Percentiles rank a stretch among this genome's conserved stretches.
Conservation (phyloP, 306 rosid genomes). For the Quillaja saponaria region DNA sequence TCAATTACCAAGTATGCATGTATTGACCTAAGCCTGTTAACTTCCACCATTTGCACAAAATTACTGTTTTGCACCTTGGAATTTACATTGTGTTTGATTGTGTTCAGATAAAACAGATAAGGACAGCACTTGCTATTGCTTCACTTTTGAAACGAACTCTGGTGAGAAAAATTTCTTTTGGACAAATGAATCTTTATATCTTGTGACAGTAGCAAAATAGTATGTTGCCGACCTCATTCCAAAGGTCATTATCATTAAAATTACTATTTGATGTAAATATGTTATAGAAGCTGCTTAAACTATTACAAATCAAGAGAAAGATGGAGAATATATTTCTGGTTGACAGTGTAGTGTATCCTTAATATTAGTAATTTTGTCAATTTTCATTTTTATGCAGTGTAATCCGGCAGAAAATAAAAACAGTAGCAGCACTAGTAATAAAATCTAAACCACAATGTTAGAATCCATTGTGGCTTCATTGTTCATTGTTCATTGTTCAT, state of each 20-base stretch:
- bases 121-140: constrained; percentile 90
- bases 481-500: too few relatives aligned
- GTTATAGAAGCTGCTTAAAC: background rate
- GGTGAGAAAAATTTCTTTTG: constrained; percentile 56
- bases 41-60: constrained; percentile 36
- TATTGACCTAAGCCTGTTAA: constrained; percentile 37
- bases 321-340: constrained; percentile 13
- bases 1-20: constrained; percentile 88
- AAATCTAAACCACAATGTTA: too few relatives aligned
- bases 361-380: constrained; percentile 16
- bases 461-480: too few relatives aligned
- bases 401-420: too few relatives aligned
- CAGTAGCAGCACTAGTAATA: too few relatives aligned
- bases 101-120: constrained; percentile 84
- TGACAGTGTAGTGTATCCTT: background rate
- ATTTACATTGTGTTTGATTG: constrained; percentile 27
- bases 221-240: background rate
- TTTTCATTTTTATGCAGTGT: constrained; percentile 5
- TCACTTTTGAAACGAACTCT: constrained; percentile 81
- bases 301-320: constrained; percentile 12
- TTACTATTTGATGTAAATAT: background rate
- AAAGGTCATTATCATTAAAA: constrained; percentile 14
- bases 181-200: constrained; percentile 5
- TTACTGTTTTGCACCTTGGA: constrained; percentile 22
- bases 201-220: too few relatives aligned